Conservation (phyloP, 768 basidiomycete genomes). For the Tylopilus sp. region DNA sequence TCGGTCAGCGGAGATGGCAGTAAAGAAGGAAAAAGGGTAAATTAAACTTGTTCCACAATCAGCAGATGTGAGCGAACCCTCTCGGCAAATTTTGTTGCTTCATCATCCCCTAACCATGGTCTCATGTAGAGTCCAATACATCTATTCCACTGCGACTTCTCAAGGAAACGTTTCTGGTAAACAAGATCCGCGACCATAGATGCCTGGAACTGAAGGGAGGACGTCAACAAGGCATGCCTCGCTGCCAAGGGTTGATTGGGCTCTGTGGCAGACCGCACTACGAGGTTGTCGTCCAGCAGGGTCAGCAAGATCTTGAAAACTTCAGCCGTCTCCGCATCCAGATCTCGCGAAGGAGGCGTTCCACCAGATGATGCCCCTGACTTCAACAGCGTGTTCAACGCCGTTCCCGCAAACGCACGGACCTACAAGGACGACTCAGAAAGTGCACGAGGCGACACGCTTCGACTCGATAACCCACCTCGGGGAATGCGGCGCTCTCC, state of each 20-base stretch:
- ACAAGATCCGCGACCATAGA: constrained; percentile 77
- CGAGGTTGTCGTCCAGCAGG: constrained; percentile 50
- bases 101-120: constrained; percentile 62
- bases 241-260: constrained; percentile 52
- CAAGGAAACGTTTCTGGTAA: constrained; percentile 50
- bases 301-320: constrained; percentile 55
- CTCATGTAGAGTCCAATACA: constrained; percentile 70
- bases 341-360: constrained; percentile 68
- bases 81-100: constrained; percentile 52
- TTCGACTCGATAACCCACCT: constrained; percentile 44
- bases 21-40: constrained; percentile 3
- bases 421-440: constrained; percentile 44
- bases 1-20: constrained; percentile 8
- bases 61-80: constrained; percentile 69
- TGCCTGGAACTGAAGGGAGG: constrained; percentile 68
- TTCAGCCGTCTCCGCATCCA: constrained; percentile 57
- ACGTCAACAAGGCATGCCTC: constrained; percentile 55
- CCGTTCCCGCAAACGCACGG: constrained; percentile 86
- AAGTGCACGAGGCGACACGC: constrained; percentile 7
- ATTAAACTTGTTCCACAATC: constrained; percentile 64
- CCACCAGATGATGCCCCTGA: constrained; percentile 79
- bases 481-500: constrained; percentile 90
- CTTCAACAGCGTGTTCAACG: constrained; percentile 74
- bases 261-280: constrained; percentile 37
- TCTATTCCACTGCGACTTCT: constrained; percentile 59